Conservation (phyloP, 176 grass and related monocot genomes). For the Lolium rigidum region DNA sequence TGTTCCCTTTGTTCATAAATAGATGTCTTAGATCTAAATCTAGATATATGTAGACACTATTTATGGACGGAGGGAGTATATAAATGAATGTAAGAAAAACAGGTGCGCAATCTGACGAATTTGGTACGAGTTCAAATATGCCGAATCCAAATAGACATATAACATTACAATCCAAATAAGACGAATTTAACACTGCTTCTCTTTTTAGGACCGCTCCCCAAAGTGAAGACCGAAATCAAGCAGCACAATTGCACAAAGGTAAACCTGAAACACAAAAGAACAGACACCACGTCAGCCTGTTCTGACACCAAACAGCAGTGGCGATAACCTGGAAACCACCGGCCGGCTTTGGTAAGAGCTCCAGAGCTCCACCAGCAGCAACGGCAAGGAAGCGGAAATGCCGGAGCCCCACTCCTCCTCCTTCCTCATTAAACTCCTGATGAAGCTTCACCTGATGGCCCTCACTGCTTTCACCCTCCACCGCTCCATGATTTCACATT, state of each 20-base stretch:
- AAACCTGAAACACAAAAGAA: neutral
- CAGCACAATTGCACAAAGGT: neutral
- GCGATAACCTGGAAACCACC: neutral
- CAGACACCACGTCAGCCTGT: neutral
- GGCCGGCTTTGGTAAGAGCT: neutral
- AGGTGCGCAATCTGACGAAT: no score
- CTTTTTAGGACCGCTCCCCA: constrained; percentile 7
- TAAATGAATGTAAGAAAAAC: no score
- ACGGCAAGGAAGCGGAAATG: neutral
- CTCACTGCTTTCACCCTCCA: constrained; percentile 12
- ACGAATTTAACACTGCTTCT: neutral
- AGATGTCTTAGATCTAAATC: no score
- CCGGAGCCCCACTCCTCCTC: neutral
- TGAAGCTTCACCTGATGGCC: neutral
- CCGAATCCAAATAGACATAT: no score
- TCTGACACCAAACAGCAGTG: neutral
- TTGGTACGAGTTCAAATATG: no score
- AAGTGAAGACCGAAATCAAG: neutral
- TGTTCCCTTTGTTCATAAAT: no score
- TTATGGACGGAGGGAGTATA: no score
- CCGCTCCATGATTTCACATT: constrained; percentile 4
- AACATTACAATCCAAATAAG: no score
- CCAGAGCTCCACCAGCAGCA: neutral
- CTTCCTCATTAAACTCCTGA: neutral
- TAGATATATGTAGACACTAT: no score